Base-by-base conservation (phyloP, 1,139 yeast genomes). In the Schizosaccharomyces versatilis region DNA sequence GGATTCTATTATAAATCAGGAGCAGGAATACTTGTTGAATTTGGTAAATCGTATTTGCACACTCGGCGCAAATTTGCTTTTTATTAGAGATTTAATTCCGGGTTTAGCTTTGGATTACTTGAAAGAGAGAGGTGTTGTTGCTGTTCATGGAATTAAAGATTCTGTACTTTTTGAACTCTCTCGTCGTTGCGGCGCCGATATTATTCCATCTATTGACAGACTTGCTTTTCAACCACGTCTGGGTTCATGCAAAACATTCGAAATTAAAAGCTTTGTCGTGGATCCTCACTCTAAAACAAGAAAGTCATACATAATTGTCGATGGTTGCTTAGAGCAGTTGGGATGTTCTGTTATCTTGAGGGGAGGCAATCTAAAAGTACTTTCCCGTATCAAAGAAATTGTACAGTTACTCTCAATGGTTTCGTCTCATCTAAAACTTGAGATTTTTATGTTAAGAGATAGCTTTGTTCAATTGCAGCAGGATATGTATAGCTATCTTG, bases 1-100 rank as follows among this genome's bases (percentile, higher is more conserved):
- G 57, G 81, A 85, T 56, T 84, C 94, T 3, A 81, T 90, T 1
- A 73, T 85, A 54, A 84, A 93, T 0, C 98, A 93, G 64, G 97
- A 90, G 64, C 73, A 76, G 52, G 96, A 90, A 60, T 88, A 83
- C 62, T 73, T 90, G 52, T 77, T 80, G 55, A 88, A 88, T 61
- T 71, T 90, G 53, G 94, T 86, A 0, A 81, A 81, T 2, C 73
- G 97, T 56, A 76, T 93, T 24, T 73, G 79, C 3, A 80, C 90
- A 0, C 68, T 90, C 56, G 77, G 76, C 54, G 97, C 99, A 0
- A 85, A 78, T 61, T 72, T 93, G 32, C 75, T 93, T 1, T 75
- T 88, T 40, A 82, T 84, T 10, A 88, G 90, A 7, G 84, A 84
- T 47, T 74, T 83, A 9, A 83, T 88, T 1, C 81, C 94, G 62